Percentiles rank a stretch among this genome's conserved stretches.
phyloP scores from a whole-genome alignment of 352 stramenopile genomes.

The Saprolegnia diclina region DNA sequence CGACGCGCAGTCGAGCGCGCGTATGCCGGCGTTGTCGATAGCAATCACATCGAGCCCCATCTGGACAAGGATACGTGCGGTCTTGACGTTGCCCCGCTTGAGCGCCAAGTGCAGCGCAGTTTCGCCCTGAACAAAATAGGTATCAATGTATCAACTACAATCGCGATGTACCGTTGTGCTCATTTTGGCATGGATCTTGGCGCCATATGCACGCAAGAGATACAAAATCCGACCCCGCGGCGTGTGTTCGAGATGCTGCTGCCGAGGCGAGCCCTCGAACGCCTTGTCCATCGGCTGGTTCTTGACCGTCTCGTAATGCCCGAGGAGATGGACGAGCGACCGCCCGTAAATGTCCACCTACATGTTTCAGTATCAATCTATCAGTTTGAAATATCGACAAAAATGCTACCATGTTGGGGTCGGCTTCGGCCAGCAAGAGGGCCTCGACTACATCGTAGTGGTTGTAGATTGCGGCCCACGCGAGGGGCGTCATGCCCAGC shows the following conservation, averaged over 20 bases:
- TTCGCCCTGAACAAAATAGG: slow-evolving; percentile 37
- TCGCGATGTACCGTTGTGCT: background rate
- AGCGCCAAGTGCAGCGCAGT: slow-evolving; percentile 70
- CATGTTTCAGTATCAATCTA: slow-evolving; percentile 36
- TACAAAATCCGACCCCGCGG: background rate
- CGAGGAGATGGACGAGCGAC: slow-evolving; percentile 1
- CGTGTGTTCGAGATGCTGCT: background rate
- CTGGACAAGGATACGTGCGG: slow-evolving; percentile 59
- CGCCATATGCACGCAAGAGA: slow-evolving; percentile 9
- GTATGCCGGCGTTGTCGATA: slow-evolving; percentile 54
- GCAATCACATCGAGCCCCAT: slow-evolving; percentile 60
- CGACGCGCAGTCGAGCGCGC: slow-evolving; percentile 63
- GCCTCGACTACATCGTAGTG: slow-evolving; percentile 51
- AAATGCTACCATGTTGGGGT: slow-evolving; percentile 44
- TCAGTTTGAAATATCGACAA: too few species aligned
- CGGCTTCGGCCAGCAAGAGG: slow-evolving; percentile 47
- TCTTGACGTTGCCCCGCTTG: slow-evolving; percentile 58
- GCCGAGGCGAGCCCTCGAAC: slow-evolving; percentile 32
- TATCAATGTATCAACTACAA: background rate
- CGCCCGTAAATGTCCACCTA: slow-evolving; percentile 11
- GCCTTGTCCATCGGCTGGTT: slow-evolving; percentile 19
- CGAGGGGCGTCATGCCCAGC: slow-evolving; percentile 61
- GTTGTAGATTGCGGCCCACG: slow-evolving; percentile 71
- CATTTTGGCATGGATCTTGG: slow-evolving; percentile 12
- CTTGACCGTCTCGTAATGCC: slow-evolving; percentile 24